phyloP scores from a whole-genome alignment of 2,329 filamentous ascomycete genomes.

The Thelonectria rubi region DNA sequence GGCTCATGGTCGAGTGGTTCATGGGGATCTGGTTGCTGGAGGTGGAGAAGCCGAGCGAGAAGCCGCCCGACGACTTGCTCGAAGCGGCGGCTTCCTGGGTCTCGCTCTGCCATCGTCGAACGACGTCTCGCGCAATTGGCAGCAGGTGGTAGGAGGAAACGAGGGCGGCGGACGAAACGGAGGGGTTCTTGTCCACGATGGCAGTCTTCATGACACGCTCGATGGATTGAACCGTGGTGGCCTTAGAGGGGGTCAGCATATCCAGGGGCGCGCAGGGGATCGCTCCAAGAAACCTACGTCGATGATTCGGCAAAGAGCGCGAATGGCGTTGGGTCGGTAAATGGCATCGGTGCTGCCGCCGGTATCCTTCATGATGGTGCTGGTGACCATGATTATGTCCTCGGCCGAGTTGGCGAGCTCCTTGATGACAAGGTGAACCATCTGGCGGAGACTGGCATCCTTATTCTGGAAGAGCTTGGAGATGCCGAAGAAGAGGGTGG shows the following conservation, averaged over 20 bases:
- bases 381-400: conserved; percentile 99
- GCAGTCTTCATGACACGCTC: conserved; percentile 99
- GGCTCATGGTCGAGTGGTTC: conserved; percentile 95
- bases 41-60: conserved; percentile 90
- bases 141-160: conserved; percentile 98
- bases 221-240: conserved; percentile 95
- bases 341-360: conserved; percentile 93
- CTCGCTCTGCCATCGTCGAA: conserved; percentile 97
- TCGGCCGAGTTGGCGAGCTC: conserved; percentile 94
- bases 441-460: conserved; percentile 96
- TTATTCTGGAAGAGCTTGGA: conserved; percentile 99
- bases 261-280: conserved; percentile 32
- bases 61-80: conserved; percentile 86
- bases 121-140: conserved; percentile 93
- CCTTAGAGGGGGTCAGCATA: conserved; percentile 61
- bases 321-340: conserved; percentile 94
- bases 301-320: conserved; percentile 95
- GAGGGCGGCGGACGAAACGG: conserved; percentile 93
- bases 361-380: conserved; percentile 99
- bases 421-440: conserved; percentile 98
- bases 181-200: conserved; percentile 98
- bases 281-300: conserved; percentile 69
- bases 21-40: conserved; percentile 78
- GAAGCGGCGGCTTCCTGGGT: conserved; percentile 95
- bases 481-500: conserved; percentile 97